Evolutionary conservation across 108 stramenopile species (phyloP).

Genomic region (Skeletonema potamos): DNA sequence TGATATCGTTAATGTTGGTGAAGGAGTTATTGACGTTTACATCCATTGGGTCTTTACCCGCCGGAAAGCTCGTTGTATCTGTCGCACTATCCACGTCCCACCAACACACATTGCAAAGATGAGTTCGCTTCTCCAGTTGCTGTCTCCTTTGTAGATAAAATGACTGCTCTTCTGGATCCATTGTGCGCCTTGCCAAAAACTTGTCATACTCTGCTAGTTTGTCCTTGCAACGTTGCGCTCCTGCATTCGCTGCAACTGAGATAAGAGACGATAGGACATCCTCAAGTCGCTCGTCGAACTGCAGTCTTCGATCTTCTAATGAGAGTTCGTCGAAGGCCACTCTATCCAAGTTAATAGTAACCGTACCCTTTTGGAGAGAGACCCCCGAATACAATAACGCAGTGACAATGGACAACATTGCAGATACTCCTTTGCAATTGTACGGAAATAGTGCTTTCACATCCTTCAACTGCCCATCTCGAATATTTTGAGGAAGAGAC

Average conservation of each 20-base stretch:
- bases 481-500: constrained; percentile 14
- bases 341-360: constrained; percentile 28
- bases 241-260: constrained; percentile 62
- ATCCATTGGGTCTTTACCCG: constrained; percentile 40
- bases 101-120: constrained; percentile 66
- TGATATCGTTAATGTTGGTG: constrained; percentile 66
- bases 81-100: constrained; percentile 57
- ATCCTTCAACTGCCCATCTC: constrained; percentile 29
- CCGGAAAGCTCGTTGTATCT: constrained; percentile 25
- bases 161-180: constrained; percentile 26
- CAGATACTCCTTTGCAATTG: constrained; percentile 72
- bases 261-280: constrained; percentile 74
- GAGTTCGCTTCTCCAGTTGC: constrained; percentile 26
- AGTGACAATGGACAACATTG: constrained; percentile 67
- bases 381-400: constrained; percentile 71
- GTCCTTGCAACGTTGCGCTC: constrained; percentile 40
- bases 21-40: constrained; percentile 52
- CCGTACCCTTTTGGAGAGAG: constrained; percentile 60
- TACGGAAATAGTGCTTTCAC: constrained; percentile 45
- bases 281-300: constrained; percentile 64
- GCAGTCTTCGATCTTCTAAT: constrained; percentile 46
- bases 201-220: constrained; percentile 29
- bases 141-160: constrained; percentile 11
- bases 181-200: constrained; percentile 6
- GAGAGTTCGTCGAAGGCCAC: constrained; percentile 59